Base-by-base conservation (phyloP, 495 filamentous ascomycete genomes). In the Pyrenopolyporus hunteri region DNA sequence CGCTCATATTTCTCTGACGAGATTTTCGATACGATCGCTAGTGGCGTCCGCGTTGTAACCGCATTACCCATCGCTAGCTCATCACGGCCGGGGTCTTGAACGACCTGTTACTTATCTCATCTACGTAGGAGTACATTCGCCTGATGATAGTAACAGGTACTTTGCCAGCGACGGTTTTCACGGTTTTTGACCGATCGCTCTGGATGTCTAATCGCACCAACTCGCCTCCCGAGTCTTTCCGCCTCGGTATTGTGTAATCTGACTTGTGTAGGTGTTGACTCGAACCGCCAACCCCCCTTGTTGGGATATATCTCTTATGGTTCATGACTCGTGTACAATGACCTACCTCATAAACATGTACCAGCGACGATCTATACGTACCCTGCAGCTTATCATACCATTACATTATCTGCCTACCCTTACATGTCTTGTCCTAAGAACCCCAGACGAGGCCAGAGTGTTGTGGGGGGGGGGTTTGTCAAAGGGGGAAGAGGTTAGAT, bases 341-440 rank as follows among this genome's bases (percentile, higher is more conserved):
- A 17, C 20, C 16, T 25, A 20, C 6, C 6, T 9, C 13, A 32
- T 23, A 29, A 17, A 36, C 7, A 45, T 29, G 49, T 53, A 50
- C 49, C 62, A 22, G 55, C 62, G 62, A 56, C 55, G 63, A 60
- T 66, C 56, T 52, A 37, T 65, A 66, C 36, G 55, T 55, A 50
- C 58, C 42, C 50, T 59, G 54, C 52, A 46, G 56, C 63, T 66
- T 66, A 66, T 60, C 57, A 60, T 66, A 46, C 56, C 63, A 66
- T 66, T 66, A 66, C 56, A 60, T 16, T 60, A 66, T 59, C 54
- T 52, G 51, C 23, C 26, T 45, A 26, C 14, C 49, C 51, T 44
- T 28, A 54, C 28, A 35, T 47, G 57, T 37, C 36, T 49, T 42
- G 22, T 48, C 44, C 7, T 35, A 10, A 36, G 40, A 42, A 37